Base-by-base conservation (phyloP, 257 asterid genomes). In the Cruciata laevipes region DNA sequence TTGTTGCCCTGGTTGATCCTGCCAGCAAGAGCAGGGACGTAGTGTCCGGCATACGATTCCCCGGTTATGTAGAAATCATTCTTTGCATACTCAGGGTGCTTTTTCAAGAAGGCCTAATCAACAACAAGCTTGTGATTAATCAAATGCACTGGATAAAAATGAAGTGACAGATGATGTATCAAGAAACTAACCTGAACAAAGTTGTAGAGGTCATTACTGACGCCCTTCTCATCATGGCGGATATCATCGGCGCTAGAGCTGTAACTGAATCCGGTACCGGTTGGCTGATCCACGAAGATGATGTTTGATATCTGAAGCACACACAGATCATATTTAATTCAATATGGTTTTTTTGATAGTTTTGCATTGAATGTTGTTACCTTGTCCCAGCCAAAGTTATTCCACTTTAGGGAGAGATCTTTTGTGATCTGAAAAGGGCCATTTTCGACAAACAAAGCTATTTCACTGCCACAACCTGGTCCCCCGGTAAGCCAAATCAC, bases 371-470 rank as follows among this genome's bases (percentile, higher is more conserved):
- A 47, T 16, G 4, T 53, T 16, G 20, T n/a, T 72, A 89, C 97
- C 92, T 83, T 78, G 77, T 87, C 98, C 98, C 97, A 89, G 9
- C 97, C 97, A 30, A 78, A 89, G 40, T 87, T 82, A 70, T 89
- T 92, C 90, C 86, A 86, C n/a, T 51, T 83, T 49, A 92, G 89
- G 51, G 98, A 82, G 66, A 73, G 38, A 74, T 80, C 66, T 8
- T 61, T 23, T 44, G 87, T 21, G 23, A 92, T 52, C 20, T 84
- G 78, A 65, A 83, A 92, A 63, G 98, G 96, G 33, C 96, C 96
- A 63, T 91, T 91, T 75, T 86, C 95, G 40, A 74, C 83, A 51
- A 92, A 89, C 81, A 92, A 78, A 63, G 96, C 96, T 72, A 86
- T 21, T 31, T 85, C 84, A 71, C 93, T 49, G 67, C 93, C 80